Percentiles rank a stretch among this genome's conserved stretches.
Evolutionary conservation across 345 rosid species (phyloP).

Genomic region (Eucalyptus brandiana): DNA sequence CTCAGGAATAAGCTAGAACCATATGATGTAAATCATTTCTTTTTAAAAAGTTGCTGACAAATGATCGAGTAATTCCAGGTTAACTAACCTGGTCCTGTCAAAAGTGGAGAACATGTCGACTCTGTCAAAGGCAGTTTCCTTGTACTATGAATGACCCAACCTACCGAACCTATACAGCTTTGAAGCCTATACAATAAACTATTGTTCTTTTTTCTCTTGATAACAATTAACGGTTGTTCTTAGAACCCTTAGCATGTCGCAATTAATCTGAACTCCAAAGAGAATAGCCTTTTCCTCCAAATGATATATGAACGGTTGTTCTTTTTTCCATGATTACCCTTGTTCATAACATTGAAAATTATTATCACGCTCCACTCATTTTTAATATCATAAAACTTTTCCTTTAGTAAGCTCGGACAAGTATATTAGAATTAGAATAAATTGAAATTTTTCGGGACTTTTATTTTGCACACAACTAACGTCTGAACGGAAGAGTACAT

Average conservation of each 20-base stretch:
- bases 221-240: not conserved
- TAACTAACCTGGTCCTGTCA: not conserved
- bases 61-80: not conserved
- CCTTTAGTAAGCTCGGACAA: not conserved
- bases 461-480: not conserved
- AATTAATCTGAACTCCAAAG: not conserved
- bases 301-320: too few relatives aligned
- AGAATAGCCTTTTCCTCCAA: not conserved
- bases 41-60: not conserved
- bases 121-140: not conserved
- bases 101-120: not conserved
- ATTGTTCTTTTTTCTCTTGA: too few relatives aligned
- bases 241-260: not conserved
- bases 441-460: not conserved
- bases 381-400: not conserved
- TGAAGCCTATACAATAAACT: not conserved
- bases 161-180: not conserved
- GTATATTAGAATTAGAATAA: not conserved
- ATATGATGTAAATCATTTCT: not conserved
- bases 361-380: not conserved
- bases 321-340: not conserved
- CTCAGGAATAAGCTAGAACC: not conserved
- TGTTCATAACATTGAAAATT: not conserved
- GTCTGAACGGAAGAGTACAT: rapidly evolving
- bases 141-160: not conserved